Evolutionary conservation across 805 yeast genomes (phyloP), one percentile per base, ranked within the genome.

Genomic region (Phaffomyces thermotolerans): DNA sequence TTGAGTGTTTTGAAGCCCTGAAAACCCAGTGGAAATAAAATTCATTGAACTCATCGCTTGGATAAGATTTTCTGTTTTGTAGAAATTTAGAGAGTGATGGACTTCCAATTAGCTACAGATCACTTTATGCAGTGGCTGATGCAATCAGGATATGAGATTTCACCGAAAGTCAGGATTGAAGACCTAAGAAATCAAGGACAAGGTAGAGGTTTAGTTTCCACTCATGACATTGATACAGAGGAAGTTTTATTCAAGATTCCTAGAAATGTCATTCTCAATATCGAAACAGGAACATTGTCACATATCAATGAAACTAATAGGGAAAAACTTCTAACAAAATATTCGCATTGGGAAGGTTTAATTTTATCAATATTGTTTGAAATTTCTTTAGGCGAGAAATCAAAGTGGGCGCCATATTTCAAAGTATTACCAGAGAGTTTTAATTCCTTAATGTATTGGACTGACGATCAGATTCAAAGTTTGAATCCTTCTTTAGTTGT

Each of bases 371-470:
- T 91, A 50, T 65, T 81, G 39, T 81, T 78, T 53, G 95, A 85
- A 53, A 58, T 72, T 40, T 65, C 68, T 35, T 52, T 72, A 30
- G 69, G 71, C 4, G 64, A 62, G 1, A 46, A 64, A 4, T 76
- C 86, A 34, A 66, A 63, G 29, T 91, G 96, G 95, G 60, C 58
- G 41, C 72, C 78, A 1, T 91, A 91, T 60, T 77, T 89, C 45
- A 65, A 75, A 18, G 76, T 90, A 0, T 67, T 91, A 34, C 98
- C 98, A 0, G 57, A 52, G 4, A 49, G 56, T 14, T 78, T 83
- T 61, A 72, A 80, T 54, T 81, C 81, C 31, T 73, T 89, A 45
- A 84, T 89, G 78, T 87, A 79, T 56, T 91, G 99, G 98, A 48
- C 50, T 2, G 77, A 76, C 0, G 71, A 69, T 0, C 93, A 91